These are phyloP conservation scores for Mycena latifolia DNA, from an alignment of 768 basidiomycete genomes.

Conservation along the genomic window DNA sequence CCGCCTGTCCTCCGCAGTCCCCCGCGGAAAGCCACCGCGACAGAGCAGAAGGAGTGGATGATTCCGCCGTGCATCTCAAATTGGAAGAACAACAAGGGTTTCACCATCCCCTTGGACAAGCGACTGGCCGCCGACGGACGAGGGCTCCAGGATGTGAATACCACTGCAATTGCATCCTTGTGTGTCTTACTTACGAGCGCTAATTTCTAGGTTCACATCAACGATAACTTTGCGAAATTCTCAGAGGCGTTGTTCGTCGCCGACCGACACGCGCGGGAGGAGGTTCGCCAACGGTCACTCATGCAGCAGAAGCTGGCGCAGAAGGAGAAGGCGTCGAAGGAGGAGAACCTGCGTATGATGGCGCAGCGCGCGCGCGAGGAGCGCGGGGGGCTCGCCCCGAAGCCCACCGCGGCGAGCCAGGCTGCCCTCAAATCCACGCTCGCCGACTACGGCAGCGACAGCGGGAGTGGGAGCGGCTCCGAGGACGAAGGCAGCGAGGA, in stretches of 20 bases:
- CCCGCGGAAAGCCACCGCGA: constrained; percentile 94
- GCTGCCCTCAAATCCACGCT: constrained; percentile 82
- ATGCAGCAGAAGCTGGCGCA: constrained; percentile 99
- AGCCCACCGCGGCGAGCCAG: constrained; percentile 75
- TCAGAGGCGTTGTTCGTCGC: constrained; percentile 96
- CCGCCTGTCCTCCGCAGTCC: constrained; percentile 96
- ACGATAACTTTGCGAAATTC: constrained; percentile 99
- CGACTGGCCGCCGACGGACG: constrained; percentile 98
- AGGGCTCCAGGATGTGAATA: constrained; percentile 94
- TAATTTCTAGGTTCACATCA: constrained; percentile 91
- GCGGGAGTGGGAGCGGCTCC: constrained; percentile 64
- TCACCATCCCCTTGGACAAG: constrained; percentile 98
- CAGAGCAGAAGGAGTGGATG: constrained; percentile 99
- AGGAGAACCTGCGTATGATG: constrained; percentile 93
- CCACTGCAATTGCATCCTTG: not conserved
- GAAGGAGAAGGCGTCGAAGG: constrained; percentile 97
- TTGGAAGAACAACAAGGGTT: constrained; percentile 99
- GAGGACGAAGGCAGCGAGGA: constrained; percentile 73
- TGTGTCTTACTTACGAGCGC: not conserved
- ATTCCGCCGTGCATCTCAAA: constrained; percentile 99
- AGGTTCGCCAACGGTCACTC: constrained; percentile 94
- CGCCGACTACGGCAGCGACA: constrained; percentile 90
- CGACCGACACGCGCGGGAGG: constrained; percentile 97
- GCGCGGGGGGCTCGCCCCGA: constrained; percentile 81
- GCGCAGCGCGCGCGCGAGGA: constrained; percentile 98